Evolutionary conservation across 2,329 filamentous ascomycete genomes (phyloP).

Genomic region (Samsoniella hepiali): DNA sequence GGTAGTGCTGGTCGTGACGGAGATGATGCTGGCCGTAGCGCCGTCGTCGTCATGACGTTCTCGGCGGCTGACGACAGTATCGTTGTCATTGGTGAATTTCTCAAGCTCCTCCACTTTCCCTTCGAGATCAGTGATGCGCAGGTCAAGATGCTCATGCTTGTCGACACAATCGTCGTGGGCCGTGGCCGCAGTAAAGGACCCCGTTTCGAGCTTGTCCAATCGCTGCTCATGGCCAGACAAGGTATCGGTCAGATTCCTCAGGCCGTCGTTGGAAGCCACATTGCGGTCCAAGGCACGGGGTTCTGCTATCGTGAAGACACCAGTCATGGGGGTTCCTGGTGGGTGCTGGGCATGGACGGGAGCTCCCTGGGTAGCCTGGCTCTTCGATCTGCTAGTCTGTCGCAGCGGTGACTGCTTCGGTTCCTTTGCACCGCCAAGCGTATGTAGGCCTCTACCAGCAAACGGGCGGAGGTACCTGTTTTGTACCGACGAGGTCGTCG

Average conservation of each 20-base stretch:
- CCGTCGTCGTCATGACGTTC: slow-evolving; percentile 41
- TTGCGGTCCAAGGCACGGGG: slow-evolving; percentile 25
- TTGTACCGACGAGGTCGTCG: slow-evolving; percentile 49
- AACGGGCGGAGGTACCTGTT: slow-evolving; percentile 53
- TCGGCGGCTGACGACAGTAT: slow-evolving; percentile 38
- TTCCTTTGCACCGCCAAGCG: slow-evolving; percentile 41
- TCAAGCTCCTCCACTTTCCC: slow-evolving; percentile 59
- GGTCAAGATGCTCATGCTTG: slow-evolving; percentile 63
- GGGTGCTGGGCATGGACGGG: not conserved
- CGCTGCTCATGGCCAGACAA: slow-evolving; percentile 61
- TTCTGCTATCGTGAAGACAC: slow-evolving; percentile 29
- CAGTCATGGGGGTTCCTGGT: slow-evolving; percentile 23
- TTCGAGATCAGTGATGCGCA: slow-evolving; percentile 67
- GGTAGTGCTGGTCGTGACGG: slow-evolving; percentile 43
- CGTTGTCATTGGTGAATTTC: slow-evolving; percentile 48
- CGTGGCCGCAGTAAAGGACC: slow-evolving; percentile 61
- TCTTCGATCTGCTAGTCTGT: slow-evolving; percentile 3
- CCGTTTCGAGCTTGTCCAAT: slow-evolving; percentile 65
- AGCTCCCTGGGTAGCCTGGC: slow-evolving; percentile 17
- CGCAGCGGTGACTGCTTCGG: slow-evolving; percentile 17
- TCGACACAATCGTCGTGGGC: slow-evolving; percentile 67
- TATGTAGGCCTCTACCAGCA: slow-evolving; percentile 53
- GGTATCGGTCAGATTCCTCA: slow-evolving; percentile 48
- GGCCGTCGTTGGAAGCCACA: slow-evolving; percentile 32
- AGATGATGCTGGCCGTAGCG: slow-evolving; percentile 44